Conservation (phyloP, 148 eudicot species). For the Pharnaceum exiguum region DNA sequence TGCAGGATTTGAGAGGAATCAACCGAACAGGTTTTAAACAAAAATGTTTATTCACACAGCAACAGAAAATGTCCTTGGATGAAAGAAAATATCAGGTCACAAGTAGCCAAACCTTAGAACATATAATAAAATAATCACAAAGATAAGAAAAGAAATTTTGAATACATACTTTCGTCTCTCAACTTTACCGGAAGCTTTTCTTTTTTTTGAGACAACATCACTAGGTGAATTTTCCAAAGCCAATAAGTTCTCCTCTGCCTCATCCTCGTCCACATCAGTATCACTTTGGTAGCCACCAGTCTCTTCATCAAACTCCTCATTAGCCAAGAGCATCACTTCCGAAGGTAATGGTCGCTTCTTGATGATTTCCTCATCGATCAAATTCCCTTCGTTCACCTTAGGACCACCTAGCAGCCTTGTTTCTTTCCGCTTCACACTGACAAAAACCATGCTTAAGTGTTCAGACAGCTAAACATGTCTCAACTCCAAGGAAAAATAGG, state of each 20-base stretch:
- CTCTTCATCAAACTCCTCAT: conserved; percentile 57
- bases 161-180: conserved; percentile 53
- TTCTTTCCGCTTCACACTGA: conserved; percentile 63
- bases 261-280: conserved; percentile 35
- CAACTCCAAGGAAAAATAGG: neutral
- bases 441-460: neutral
- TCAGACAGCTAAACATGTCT: neutral
- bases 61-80: too few relatives aligned
- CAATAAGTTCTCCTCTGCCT: conserved; percentile 13
- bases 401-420: conserved; percentile 12
- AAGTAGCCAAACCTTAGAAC: neutral
- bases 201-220: conserved; percentile 41
- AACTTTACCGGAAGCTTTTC: conserved; percentile 54
- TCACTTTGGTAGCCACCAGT: conserved; percentile 49
- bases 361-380: conserved; percentile 24
- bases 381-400: conserved; percentile 23
- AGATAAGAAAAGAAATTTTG: too few relatives aligned
- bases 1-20: neutral
- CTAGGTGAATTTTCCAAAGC: conserved; percentile 21
- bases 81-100: neutral
- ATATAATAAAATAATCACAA: neutral
- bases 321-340: conserved; percentile 50
- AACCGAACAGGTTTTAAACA: neutral
- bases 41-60: too few relatives aligned
- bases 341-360: conserved; percentile 38